phyloP scores from a whole-genome alignment of 768 basidiomycete species.

The Termitomyces eurrhizus region DNA sequence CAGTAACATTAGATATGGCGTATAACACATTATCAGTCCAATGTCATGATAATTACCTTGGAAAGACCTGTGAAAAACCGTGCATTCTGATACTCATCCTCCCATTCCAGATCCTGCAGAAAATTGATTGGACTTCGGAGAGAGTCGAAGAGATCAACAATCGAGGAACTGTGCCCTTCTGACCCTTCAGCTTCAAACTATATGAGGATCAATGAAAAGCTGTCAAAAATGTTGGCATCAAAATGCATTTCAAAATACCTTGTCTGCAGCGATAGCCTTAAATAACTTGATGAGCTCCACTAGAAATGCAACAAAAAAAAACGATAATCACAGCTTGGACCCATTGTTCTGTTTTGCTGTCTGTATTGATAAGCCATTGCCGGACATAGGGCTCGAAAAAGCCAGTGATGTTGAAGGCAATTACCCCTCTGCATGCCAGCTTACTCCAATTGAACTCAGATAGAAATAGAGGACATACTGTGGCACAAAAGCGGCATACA shows the following conservation, averaged over 20 bases:
- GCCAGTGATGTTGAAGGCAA: constrained; percentile 64
- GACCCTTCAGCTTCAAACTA: constrained; percentile 76
- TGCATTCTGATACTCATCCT: constrained; percentile 84
- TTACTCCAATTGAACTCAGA: neutral
- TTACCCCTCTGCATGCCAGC: constrained; percentile 37
- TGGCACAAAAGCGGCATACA: constrained; percentile 79
- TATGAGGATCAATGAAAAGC: neutral
- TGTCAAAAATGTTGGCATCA: neutral
- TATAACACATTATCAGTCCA: neutral
- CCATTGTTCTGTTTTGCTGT: constrained; percentile 90
- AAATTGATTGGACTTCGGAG: constrained; percentile 87
- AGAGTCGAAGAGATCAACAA: constrained; percentile 94
- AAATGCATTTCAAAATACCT: constrained; percentile 26
- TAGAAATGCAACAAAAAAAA: neutral
- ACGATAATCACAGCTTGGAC: constrained; percentile 74
- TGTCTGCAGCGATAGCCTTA: constrained; percentile 71
- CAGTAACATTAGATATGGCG: neutral
- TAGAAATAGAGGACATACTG: constrained; percentile 44
- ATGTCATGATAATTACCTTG: constrained; percentile 48
- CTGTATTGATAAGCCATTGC: constrained; percentile 86
- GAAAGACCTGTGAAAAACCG: constrained; percentile 86
- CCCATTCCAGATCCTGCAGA: constrained; percentile 88
- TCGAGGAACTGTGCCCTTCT: constrained; percentile 93
- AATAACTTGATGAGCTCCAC: constrained; percentile 4
- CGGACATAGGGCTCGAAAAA: constrained; percentile 89